Conservation (phyloP, 257 asterid species). For the Eucommia ulmoides region DNA sequence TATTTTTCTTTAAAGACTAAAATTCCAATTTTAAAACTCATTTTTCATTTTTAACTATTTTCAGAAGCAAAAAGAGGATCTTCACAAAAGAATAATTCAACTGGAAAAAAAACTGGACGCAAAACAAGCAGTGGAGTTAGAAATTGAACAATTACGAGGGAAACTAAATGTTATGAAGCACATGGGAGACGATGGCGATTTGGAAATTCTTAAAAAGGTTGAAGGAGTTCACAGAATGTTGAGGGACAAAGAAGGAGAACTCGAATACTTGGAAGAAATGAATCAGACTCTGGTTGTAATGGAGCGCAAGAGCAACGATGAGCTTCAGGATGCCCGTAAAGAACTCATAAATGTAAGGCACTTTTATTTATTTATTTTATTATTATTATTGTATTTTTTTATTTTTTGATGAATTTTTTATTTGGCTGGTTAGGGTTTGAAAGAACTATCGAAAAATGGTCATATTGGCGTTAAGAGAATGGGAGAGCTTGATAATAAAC, state of each 20-base stretch:
- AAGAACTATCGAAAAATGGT: constrained; percentile 33
- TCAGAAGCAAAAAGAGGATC: constrained; percentile 80
- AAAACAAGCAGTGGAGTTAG: constrained; percentile 70
- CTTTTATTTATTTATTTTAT: background rate
- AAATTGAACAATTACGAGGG: constrained; percentile 67
- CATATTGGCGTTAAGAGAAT: constrained; percentile 64
- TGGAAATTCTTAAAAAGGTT: constrained; percentile 46
- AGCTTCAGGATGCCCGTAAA: constrained; percentile 90
- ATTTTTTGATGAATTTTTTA: constrained; percentile 12
- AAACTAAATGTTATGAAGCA: constrained; percentile 25
- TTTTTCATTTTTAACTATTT: too few species aligned
- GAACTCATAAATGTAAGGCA: constrained; percentile 71
- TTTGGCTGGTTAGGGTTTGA: constrained; percentile 43
- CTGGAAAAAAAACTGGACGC: constrained; percentile 66
- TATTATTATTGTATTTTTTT: background rate
- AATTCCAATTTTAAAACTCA: too few species aligned
- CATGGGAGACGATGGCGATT: constrained; percentile 14
- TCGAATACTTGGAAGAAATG: constrained; percentile 37
- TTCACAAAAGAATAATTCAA: constrained; percentile 44
- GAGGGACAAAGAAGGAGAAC: constrained; percentile 77
- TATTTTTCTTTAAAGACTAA: too few species aligned
- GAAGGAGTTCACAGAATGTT: constrained; percentile 40
- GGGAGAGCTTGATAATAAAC: constrained; percentile 82
- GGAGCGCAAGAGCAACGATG: constrained; percentile 75
- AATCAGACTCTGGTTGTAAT: constrained; percentile 56